Evolutionary conservation across 306 rosid genomes (phyloP).

Genomic region (Quercus gilva): DNA sequence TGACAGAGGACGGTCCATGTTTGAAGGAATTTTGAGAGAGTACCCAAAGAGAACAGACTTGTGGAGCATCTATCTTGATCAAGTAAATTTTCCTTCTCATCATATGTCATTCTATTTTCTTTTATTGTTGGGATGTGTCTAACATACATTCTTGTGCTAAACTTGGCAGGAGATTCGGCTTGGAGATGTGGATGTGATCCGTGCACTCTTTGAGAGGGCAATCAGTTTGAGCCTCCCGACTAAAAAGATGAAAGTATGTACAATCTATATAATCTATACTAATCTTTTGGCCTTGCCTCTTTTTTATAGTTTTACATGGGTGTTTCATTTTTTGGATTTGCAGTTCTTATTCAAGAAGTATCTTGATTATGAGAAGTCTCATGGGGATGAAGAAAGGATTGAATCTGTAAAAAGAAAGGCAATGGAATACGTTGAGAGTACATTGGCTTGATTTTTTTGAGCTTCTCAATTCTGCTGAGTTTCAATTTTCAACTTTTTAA

Average conservation of each 20-base stretch:
- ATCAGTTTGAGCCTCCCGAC: constrained; percentile 79
- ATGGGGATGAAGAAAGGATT: constrained; percentile 66
- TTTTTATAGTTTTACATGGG: constrained; percentile 3
- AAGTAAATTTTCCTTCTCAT: constrained; percentile 41
- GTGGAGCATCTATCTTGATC: constrained; percentile 96
- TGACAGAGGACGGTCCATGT: constrained; percentile 81
- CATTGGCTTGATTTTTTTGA: constrained; percentile 41
- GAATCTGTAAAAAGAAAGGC: constrained; percentile 82
- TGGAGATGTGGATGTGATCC: constrained; percentile 69
- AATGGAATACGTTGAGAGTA: constrained; percentile 69
- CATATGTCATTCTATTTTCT: background rate
- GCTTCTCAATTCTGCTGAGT: background rate
- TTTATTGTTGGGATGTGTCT: constrained; percentile 4
- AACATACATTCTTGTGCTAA: constrained; percentile 14
- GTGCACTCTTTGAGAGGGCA: constrained; percentile 88
- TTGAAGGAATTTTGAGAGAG: constrained; percentile 78
- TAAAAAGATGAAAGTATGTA: constrained; percentile 81
- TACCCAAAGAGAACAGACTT: constrained; percentile 84
- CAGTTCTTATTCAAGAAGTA: constrained; percentile 91
- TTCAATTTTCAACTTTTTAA: background rate
- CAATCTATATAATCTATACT: background rate
- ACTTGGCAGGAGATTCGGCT: constrained; percentile 72
- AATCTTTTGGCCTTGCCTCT: background rate
- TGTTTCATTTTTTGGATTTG: constrained; percentile 18
- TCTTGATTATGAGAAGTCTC: constrained; percentile 73